Evolutionary conservation across 257 asterid species (phyloP).

Genomic region (Plantago elongata): DNA sequence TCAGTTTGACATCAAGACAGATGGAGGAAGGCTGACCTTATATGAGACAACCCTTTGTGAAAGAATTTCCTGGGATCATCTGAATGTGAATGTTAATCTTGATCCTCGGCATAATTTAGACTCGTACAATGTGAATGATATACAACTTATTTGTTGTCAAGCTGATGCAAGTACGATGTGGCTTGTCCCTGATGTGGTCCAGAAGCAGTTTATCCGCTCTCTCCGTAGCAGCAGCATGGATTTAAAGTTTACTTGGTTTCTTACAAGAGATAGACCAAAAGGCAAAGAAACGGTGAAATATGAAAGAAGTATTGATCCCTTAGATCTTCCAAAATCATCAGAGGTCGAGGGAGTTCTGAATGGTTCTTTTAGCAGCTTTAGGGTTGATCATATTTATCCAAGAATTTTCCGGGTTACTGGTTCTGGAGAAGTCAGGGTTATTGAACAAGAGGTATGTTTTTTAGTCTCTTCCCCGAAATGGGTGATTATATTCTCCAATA

Average conservation of each 20-base stretch:
- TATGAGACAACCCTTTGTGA: constrained; percentile 89
- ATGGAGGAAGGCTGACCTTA: constrained; percentile 75
- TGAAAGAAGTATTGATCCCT: constrained; percentile 51
- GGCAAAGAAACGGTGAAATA: constrained; percentile 91
- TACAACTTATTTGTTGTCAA: constrained; percentile 93
- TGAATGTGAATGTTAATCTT: constrained; percentile 37
- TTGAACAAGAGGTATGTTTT: constrained; percentile 71
- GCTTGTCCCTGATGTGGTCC: constrained; percentile 84
- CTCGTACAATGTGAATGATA: constrained; percentile 64
- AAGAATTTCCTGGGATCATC: constrained; percentile 59
- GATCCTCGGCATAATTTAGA: constrained; percentile 67
- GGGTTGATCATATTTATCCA: constrained; percentile 62
- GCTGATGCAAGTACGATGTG: constrained; percentile 81
- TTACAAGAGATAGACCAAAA: constrained; percentile 92
- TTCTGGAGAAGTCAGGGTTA: constrained; percentile 87
- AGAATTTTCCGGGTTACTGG: constrained; percentile 93
- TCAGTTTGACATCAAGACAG: constrained; percentile 76
- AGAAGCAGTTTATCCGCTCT: constrained; percentile 66
- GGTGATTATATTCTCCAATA: too few relatives aligned
- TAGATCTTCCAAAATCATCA: constrained; percentile 61
- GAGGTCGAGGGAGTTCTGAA: constrained; percentile 72
- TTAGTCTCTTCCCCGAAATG: too few relatives aligned
- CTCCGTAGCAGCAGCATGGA: constrained; percentile 47
- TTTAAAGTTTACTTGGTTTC: constrained; percentile 79
- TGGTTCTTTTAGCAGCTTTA: constrained; percentile 70